Evolutionary conservation across 805 yeast species (phyloP).

Genomic region (Vanderwaltozyma tropicalis): DNA sequence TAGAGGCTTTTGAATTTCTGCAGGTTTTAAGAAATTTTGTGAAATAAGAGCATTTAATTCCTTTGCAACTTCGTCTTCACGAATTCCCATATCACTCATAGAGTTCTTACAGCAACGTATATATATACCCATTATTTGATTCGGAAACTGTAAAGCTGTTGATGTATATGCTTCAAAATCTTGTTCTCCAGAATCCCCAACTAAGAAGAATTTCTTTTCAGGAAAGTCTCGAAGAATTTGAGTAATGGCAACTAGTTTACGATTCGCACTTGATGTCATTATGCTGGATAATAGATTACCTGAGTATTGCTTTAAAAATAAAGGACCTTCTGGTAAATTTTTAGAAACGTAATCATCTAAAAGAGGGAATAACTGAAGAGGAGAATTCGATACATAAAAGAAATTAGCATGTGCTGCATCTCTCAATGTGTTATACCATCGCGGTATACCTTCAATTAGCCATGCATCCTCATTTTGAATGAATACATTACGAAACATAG

Average conservation of each 20-base stretch:
- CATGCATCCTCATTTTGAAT: slow-evolving; percentile 56
- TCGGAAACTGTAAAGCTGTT: slow-evolving; percentile 51
- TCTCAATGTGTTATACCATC: slow-evolving; percentile 54
- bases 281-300: slow-evolving; percentile 75
- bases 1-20: not conserved
- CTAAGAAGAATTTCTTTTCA: slow-evolving; percentile 60
- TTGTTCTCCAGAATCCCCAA: slow-evolving; percentile 94
- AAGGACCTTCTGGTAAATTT: slow-evolving; percentile 66
- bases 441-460: slow-evolving; percentile 61
- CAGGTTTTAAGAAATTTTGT: slow-evolving; percentile 6
- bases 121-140: slow-evolving; percentile 60
- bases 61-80: slow-evolving; percentile 20
- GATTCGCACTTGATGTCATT: slow-evolving; percentile 76
- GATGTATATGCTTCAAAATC: slow-evolving; percentile 86
- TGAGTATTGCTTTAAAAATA: slow-evolving; percentile 76
- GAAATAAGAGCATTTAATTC: slow-evolving; percentile 21
- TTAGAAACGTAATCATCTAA: slow-evolving; percentile 17
- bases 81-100: slow-evolving; percentile 43
- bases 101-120: slow-evolving; percentile 69
- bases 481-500: slow-evolving; percentile 68
- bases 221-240: slow-evolving; percentile 67
- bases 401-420: slow-evolving; percentile 41
- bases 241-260: slow-evolving; percentile 58
- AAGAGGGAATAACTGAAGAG: slow-evolving; percentile 75
- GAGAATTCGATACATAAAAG: slow-evolving; percentile 93